Percentiles rank a stretch among this genome's conserved stretches.
Conservation (phyloP, 495 filamentous ascomycete genomes). For the Penicillium desertorum region DNA sequence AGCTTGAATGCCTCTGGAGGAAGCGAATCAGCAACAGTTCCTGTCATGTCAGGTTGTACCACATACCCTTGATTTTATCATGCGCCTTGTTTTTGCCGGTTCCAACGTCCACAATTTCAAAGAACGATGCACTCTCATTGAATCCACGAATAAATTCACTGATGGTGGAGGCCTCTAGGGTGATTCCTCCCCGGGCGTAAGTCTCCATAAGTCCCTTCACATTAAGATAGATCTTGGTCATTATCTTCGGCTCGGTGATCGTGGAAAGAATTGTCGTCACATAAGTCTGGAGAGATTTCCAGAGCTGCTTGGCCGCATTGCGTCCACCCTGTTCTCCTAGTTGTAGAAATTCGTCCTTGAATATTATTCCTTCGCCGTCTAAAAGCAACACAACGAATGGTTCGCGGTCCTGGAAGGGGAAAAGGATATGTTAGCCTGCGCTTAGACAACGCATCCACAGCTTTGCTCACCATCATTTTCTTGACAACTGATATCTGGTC, state of each 20-base stretch:
- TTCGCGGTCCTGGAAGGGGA: slow-evolving; percentile 60
- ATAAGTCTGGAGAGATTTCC: slow-evolving; percentile 50
- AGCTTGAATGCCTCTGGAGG: slow-evolving; percentile 67
- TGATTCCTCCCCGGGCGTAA: slow-evolving; percentile 57
- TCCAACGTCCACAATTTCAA: slow-evolving; percentile 77
- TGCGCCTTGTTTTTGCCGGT: slow-evolving; percentile 66
- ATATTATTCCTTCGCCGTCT: slow-evolving; percentile 77
- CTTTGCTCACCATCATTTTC: slow-evolving; percentile 48
- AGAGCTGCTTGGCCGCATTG: slow-evolving; percentile 64
- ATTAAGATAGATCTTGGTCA: slow-evolving; percentile 70
- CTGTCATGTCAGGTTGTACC: slow-evolving; percentile 5
- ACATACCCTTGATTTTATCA: slow-evolving; percentile 72
- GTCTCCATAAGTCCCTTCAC: slow-evolving; percentile 59
- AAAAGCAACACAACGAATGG: slow-evolving; percentile 74
- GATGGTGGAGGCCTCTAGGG: slow-evolving; percentile 51
- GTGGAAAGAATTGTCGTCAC: slow-evolving; percentile 46
- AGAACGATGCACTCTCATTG: slow-evolving; percentile 66
- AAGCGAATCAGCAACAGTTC: slow-evolving; percentile 15
- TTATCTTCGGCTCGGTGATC: slow-evolving; percentile 58
- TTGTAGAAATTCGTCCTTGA: slow-evolving; percentile 63
- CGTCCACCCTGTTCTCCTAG: slow-evolving; percentile 69
- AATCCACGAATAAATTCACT: slow-evolving; percentile 75
- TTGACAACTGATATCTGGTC: slow-evolving; percentile 51
- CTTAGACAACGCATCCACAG: slow-evolving; percentile 1
- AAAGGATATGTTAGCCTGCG: slow-evolving; percentile 28